Conservation (phyloP, 305 asterid genomes). For the Plantago rigida region DNA sequence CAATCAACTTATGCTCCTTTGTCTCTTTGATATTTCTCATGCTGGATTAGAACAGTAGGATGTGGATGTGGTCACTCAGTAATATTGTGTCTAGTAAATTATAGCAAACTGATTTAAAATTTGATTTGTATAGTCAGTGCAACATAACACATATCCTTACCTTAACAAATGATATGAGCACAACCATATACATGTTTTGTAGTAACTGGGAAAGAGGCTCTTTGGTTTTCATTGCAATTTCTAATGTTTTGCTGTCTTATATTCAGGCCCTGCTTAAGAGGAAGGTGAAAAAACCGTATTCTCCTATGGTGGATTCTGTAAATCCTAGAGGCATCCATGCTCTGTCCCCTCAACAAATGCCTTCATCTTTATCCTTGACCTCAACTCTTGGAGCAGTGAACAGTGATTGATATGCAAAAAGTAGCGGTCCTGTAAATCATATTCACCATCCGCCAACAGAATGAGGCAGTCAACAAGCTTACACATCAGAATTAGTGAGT, state of each 20-base stretch:
- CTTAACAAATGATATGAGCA: too few relatives aligned
- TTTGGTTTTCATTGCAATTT: not conserved
- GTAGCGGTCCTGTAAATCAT: not conserved
- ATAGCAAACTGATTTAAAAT: too few relatives aligned
- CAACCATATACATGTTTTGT: not conserved
- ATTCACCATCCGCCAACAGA: not conserved
- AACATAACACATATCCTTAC: too few relatives aligned
- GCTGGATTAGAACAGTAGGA: conserved; percentile 1
- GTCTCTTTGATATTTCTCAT: conserved; percentile 17
- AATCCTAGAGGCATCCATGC: conserved; percentile 36
- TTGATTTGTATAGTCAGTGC: too few relatives aligned
- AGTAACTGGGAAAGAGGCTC: not conserved
- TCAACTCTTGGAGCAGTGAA: conserved; percentile 64
- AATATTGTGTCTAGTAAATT: too few relatives aligned
- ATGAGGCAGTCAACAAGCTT: not conserved
- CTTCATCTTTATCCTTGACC: conserved; percentile 45
- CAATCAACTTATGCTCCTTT: conserved; percentile 18
- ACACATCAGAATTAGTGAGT: not conserved
- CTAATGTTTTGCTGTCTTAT: not conserved
- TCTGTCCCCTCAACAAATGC: conserved; percentile 70
- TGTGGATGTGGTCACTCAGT: too few relatives aligned
- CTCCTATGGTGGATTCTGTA: conserved; percentile 49
- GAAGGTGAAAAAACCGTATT: conserved; percentile 76
- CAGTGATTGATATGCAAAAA: conserved; percentile 36
- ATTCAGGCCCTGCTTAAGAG: conserved; percentile 59